phyloP scores from a whole-genome alignment of 495 filamentous ascomycete genomes.

The Hypoxylon intermedium region DNA sequence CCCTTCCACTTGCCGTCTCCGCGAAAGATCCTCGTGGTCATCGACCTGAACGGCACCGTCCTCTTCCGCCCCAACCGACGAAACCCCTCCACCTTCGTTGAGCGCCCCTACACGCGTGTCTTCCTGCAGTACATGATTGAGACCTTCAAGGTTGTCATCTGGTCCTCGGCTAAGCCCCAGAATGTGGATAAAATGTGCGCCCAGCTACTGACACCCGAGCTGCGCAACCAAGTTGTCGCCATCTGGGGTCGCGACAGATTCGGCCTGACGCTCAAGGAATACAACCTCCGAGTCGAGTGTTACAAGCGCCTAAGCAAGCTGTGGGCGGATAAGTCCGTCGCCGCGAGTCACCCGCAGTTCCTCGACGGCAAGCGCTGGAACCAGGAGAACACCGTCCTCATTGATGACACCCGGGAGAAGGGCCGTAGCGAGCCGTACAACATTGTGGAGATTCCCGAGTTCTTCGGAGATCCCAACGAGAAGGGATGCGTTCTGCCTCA shows the following conservation, averaged over 20 bases:
- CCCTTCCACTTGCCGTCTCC: slow-evolving; percentile 35
- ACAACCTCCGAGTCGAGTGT: slow-evolving; percentile 74
- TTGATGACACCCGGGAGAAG: slow-evolving; percentile 85
- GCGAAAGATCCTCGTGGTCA: slow-evolving; percentile 72
- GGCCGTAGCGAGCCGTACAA: slow-evolving; percentile 84
- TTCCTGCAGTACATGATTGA: slow-evolving; percentile 74
- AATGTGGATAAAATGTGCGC: slow-evolving; percentile 72
- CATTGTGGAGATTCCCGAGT: slow-evolving; percentile 80
- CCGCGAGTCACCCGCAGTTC: slow-evolving; percentile 54
- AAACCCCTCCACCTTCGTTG: slow-evolving; percentile 58
- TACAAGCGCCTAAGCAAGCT: slow-evolving; percentile 82
- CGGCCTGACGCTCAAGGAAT: slow-evolving; percentile 67
- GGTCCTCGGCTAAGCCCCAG: slow-evolving; percentile 79
- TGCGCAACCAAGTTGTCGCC: slow-evolving; percentile 63
- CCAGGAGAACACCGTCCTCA: slow-evolving; percentile 86
- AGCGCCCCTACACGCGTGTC: slow-evolving; percentile 64
- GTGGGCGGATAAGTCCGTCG: slow-evolving; percentile 68
- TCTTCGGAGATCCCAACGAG: slow-evolving; percentile 56
- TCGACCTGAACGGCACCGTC: slow-evolving; percentile 94
- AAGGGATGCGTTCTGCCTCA: slow-evolving; percentile 48
- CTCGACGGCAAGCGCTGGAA: slow-evolving; percentile 61
- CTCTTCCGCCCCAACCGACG: slow-evolving; percentile 67
- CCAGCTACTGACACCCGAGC: slow-evolving; percentile 54
- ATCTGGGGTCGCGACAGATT: slow-evolving; percentile 84
- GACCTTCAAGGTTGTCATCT: slow-evolving; percentile 81